Evolutionary conservation across 345 rosid genomes (phyloP).

Genomic region (Lenwebbia sp.): DNA sequence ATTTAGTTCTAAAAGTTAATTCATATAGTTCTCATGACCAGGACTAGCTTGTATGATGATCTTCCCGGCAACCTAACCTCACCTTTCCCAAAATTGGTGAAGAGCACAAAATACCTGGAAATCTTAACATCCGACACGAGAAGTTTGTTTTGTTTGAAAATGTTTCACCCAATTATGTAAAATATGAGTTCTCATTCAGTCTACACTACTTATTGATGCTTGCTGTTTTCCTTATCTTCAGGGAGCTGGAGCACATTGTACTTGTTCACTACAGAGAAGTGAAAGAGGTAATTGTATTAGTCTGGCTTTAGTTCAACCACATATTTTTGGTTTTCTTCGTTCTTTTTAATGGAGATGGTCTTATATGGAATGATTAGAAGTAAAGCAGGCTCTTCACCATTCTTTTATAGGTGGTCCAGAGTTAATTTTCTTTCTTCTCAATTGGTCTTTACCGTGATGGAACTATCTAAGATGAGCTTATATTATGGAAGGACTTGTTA

Average conservation of each 20-base stretch:
- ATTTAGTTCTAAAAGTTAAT: background rate
- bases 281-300: conserved; percentile 43
- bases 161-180: background rate
- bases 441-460: background rate
- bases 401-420: background rate
- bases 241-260: conserved; percentile 73
- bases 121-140: background rate
- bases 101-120: background rate
- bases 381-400: background rate
- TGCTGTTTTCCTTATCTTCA: conserved; percentile 19
- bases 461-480: background rate
- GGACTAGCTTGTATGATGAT: background rate
- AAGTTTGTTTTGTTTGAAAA: background rate
- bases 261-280: conserved; percentile 83
- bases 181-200: background rate
- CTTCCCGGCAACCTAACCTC: background rate
- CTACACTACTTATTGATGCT: background rate
- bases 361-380: background rate
- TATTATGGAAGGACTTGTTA: background rate
- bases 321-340: background rate
- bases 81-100: background rate
- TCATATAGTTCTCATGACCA: background rate
- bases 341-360: background rate
- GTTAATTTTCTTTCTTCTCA: background rate
- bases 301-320: background rate